These are phyloP conservation scores for Cronartium quercuum DNA, from an alignment of 1,284 basidiomycete species.

Conservation along the genomic window DNA sequence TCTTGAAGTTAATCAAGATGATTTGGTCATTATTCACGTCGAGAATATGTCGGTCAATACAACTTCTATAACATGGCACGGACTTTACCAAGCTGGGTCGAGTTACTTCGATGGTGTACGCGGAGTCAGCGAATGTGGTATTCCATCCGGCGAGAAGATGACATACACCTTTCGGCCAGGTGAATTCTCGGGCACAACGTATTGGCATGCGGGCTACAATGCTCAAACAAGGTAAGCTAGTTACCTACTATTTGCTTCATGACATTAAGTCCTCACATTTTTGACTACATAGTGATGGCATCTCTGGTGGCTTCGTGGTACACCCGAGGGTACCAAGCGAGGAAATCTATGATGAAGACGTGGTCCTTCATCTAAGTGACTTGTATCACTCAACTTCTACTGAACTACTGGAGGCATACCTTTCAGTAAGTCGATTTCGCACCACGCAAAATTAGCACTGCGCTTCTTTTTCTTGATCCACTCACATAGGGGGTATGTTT, in stretches of 20 bases:
- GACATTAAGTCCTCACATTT: too few relatives aligned
- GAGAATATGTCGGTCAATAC: conserved; percentile 40
- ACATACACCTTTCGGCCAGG: conserved; percentile 40
- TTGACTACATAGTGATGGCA: conserved; percentile 33
- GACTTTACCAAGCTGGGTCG: conserved; percentile 40
- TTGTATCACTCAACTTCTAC: conserved; percentile 31
- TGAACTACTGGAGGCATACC: conserved; percentile 12
- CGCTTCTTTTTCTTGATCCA: not conserved
- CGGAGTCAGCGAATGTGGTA: conserved; percentile 47
- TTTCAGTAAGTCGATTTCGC: conserved; percentile 37
- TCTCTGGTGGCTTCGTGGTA: conserved; percentile 33
- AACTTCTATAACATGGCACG: conserved; percentile 42
- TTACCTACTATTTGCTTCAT: too few relatives aligned
- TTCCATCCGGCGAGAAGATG: conserved; percentile 41
- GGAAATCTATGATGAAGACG: conserved; percentile 29
- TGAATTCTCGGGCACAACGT: conserved; percentile 40
- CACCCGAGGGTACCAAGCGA: conserved; percentile 24
- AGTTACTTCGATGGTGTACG: conserved; percentile 41
- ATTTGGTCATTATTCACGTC: conserved; percentile 41
- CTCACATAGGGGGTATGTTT: not conserved
- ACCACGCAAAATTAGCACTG: not conserved
- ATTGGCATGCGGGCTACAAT: conserved; percentile 40
- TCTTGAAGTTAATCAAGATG: conserved; percentile 41
- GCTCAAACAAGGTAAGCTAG: too few relatives aligned
- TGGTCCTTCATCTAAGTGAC: conserved; percentile 34